Evolutionary conservation across 2,329 filamentous ascomycete genomes (phyloP).

Genomic region (Sarocladium kiliense): DNA sequence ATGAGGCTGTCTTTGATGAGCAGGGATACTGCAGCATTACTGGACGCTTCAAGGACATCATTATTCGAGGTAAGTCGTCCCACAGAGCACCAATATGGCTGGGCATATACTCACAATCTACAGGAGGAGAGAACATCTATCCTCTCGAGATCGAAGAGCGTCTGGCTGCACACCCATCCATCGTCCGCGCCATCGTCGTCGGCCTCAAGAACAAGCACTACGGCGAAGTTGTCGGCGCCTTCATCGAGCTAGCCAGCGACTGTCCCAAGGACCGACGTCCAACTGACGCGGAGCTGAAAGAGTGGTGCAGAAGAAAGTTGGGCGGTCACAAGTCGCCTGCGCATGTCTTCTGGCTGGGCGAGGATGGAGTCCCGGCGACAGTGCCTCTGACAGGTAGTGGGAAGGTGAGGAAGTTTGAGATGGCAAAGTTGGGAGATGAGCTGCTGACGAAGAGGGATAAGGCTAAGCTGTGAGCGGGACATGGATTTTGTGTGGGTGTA

Average conservation of each 20-base stretch:
- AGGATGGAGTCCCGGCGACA: constrained; percentile 46
- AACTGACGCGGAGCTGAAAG: constrained; percentile 48
- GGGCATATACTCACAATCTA: background rate
- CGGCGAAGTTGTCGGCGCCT: constrained; percentile 67
- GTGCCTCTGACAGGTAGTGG: constrained; percentile 67
- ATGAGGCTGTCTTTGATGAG: constrained; percentile 64
- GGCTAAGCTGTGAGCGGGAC: constrained; percentile 35
- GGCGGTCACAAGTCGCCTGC: constrained; percentile 65
- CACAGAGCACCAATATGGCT: background rate
- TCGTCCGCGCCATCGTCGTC: constrained; percentile 63
- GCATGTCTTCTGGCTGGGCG: constrained; percentile 72
- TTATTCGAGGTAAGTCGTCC: constrained; percentile 55
- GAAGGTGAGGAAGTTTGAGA: constrained; percentile 64
- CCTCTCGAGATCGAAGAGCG: constrained; percentile 72
- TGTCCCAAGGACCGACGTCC: constrained; percentile 36
- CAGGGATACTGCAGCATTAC: constrained; percentile 69
- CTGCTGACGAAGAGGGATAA: constrained; percentile 43
- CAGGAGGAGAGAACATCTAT: constrained; percentile 68
- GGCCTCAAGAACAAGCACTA: constrained; percentile 66
- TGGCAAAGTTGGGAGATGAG: constrained; percentile 51
- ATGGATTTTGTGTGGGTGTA: no score
- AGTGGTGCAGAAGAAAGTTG: constrained; percentile 57
- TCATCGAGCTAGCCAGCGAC: constrained; percentile 41
- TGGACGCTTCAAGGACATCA: constrained; percentile 74
- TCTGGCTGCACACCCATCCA: constrained; percentile 57